Evolutionary conservation across 139 green algal species (phyloP).

Genomic region (Raphidocelis subcapitata): DNA sequence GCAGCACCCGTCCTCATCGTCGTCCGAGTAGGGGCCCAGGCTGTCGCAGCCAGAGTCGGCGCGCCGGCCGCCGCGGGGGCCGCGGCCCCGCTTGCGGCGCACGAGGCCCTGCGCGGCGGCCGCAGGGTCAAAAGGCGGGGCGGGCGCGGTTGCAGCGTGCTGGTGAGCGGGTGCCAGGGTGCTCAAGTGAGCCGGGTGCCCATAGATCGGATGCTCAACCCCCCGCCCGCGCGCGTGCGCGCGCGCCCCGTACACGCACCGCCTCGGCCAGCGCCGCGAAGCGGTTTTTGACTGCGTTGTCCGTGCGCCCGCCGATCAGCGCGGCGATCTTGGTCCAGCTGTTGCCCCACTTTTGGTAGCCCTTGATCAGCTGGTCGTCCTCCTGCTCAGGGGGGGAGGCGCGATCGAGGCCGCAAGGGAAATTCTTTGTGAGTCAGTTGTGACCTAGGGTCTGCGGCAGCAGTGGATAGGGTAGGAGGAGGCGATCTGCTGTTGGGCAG

Average conservation of each 20-base stretch:
- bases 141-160: no score
- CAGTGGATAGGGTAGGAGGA: not conserved
- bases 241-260: no score
- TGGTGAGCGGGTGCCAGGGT: no score
- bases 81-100: not conserved
- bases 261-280: conserved; percentile 17
- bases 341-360: conserved; percentile 57
- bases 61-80: no score
- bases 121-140: no score
- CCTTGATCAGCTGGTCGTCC: conserved; percentile 52
- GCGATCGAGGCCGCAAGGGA: not conserved
- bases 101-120: no score
- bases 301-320: conserved; percentile 66
- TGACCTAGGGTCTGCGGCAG: not conserved
- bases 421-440: not conserved
- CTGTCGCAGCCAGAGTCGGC: no score
- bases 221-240: no score
- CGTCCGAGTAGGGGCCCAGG: not conserved
- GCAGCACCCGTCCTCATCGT: conserved; percentile 1
- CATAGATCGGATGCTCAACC: no score
- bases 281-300: conserved; percentile 72
- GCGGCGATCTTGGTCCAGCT: conserved; percentile 77
- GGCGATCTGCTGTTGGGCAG: not conserved
- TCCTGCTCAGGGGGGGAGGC: conserved; percentile 35
- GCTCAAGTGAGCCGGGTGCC: no score